Conservation (phyloP, 2,329 filamentous ascomycete species). For the Aspergillus sp. region DNA sequence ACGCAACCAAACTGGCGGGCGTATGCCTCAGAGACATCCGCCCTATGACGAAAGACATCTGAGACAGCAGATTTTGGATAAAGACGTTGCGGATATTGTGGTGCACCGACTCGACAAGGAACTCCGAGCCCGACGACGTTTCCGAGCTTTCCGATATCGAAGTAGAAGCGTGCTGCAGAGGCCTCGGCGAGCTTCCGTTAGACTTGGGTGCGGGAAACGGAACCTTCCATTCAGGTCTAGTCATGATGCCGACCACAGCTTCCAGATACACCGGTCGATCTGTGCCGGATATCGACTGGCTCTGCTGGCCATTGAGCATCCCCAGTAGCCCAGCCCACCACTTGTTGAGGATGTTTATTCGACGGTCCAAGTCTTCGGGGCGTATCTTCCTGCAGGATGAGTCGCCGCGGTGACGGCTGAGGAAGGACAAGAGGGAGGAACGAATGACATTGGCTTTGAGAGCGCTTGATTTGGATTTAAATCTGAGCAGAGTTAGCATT, state of each 20-base stretch:
- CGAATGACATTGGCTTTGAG: slow-evolving; percentile 70
- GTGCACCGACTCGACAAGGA: slow-evolving; percentile 65
- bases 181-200: slow-evolving; percentile 26
- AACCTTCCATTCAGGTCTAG: slow-evolving; percentile 75
- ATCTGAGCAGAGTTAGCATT: slow-evolving; percentile 36
- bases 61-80: slow-evolving; percentile 67
- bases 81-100: slow-evolving; percentile 87
- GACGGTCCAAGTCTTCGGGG: slow-evolving; percentile 74
- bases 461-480: slow-evolving; percentile 62
- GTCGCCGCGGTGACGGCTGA: slow-evolving; percentile 60
- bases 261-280: slow-evolving; percentile 75
- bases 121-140: slow-evolving; percentile 49
- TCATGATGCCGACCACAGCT: slow-evolving; percentile 72
- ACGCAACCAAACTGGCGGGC: slow-evolving; percentile 64
- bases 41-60: slow-evolving; percentile 79
- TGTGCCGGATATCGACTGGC: slow-evolving; percentile 70
- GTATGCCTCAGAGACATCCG: slow-evolving; percentile 74
- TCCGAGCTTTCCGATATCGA: slow-evolving; percentile 49
- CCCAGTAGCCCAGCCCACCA: slow-evolving; percentile 84
- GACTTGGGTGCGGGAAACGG: slow-evolving; percentile 52
- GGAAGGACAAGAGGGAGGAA: slow-evolving; percentile 62
- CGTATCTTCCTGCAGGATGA: slow-evolving; percentile 55
- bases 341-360: slow-evolving; percentile 71
- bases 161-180: slow-evolving; percentile 32
- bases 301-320: slow-evolving; percentile 65